Evolutionary conservation across 805 yeast species (phyloP).

Genomic region (Lipomyces orientalis): DNA sequence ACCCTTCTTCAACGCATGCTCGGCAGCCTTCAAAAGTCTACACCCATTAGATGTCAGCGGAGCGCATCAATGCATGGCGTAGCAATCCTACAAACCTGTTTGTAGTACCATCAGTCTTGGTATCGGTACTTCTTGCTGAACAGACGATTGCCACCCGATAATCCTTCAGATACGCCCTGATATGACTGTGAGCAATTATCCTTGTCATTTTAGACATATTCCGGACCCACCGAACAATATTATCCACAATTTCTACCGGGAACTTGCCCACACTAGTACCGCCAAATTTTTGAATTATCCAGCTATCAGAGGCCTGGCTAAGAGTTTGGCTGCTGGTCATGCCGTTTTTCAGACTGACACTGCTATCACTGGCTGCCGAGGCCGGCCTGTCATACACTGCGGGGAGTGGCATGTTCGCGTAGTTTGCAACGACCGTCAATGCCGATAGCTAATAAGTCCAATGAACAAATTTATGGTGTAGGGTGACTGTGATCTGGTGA

Average conservation of each 20-base stretch:
- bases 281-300: slow-evolving; percentile 94
- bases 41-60: not conserved
- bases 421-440: not conserved
- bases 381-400: slow-evolving; percentile 6
- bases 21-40: slow-evolving; percentile 82
- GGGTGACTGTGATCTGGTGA: not conserved
- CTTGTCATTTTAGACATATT: not conserved
- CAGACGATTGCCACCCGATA: slow-evolving; percentile 90
- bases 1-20: slow-evolving; percentile 53
- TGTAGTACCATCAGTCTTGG: slow-evolving; percentile 95
- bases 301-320: slow-evolving; percentile 40
- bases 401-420: slow-evolving; percentile 8
- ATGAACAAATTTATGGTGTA: not conserved
- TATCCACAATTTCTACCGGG: slow-evolving; percentile 81
- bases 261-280: slow-evolving; percentile 98
- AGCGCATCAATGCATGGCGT: not conserved
- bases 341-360: slow-evolving; percentile 10
- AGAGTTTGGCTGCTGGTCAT: slow-evolving; percentile 27
- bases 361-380: slow-evolving; percentile 22
- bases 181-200: not conserved
- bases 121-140: slow-evolving; percentile 88
- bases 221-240: slow-evolving; percentile 59
- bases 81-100: slow-evolving; percentile 49
- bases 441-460: not conserved
- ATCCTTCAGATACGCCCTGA: slow-evolving; percentile 58